Conservation (phyloP, 495 filamentous ascomycete species). For the Lophium mytilinum region DNA sequence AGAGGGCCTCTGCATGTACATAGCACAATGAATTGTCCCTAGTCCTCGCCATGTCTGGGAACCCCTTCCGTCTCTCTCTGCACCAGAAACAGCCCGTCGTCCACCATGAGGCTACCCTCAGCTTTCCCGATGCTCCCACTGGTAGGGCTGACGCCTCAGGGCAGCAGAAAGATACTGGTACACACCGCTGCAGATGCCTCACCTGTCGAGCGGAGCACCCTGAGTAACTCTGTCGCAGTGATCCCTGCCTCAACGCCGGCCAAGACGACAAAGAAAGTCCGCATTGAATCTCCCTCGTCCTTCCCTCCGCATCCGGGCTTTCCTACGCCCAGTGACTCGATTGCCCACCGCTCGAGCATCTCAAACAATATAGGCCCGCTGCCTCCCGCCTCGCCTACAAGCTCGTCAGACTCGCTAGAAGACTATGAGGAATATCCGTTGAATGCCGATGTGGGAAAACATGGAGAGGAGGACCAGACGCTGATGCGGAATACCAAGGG, state of each 20-base stretch:
- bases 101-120: conserved; percentile 5
- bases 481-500: conserved; percentile 14
- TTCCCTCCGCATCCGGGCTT: conserved; percentile 16
- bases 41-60: conserved; percentile 32
- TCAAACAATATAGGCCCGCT: not conserved
- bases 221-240: conserved; percentile 21
- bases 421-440: conserved; percentile 1
- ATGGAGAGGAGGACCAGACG: conserved; percentile 13
- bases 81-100: conserved; percentile 2
- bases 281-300: conserved; percentile 21
- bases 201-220: not conserved
- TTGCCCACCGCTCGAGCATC: not conserved
- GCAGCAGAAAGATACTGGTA: conserved; percentile 18
- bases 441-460: not conserved
- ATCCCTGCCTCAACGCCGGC: conserved; percentile 1
- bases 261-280: conserved; percentile 25
- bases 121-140: conserved; percentile 8
- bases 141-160: conserved; percentile 4
- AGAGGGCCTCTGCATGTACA: conserved; percentile 16
- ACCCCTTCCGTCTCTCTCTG: conserved; percentile 30
- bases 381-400: conserved; percentile 5
- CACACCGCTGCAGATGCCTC: not conserved
- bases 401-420: conserved; percentile 13
- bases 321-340: conserved; percentile 4
- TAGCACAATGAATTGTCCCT: conserved; percentile 27